These are phyloP conservation scores for Lunularia cruciata DNA, from an alignment of 225 moss, liverwort and hornwort genomes.

Conservation along the genomic window DNA sequence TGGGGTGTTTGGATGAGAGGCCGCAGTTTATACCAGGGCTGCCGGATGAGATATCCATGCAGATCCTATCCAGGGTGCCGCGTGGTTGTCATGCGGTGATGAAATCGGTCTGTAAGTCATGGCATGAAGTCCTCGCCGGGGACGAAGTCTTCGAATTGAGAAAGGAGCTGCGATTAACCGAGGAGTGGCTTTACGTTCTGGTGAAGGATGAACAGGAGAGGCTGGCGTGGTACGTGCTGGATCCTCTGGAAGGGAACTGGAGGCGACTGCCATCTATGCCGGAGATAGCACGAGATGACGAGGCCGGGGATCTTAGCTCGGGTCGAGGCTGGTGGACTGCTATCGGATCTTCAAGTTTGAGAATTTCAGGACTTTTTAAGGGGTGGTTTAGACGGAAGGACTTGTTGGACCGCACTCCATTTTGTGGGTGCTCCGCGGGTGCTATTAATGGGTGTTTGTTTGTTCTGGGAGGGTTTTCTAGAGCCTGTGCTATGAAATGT, in stretches of 20 bases:
- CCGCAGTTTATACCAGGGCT: slow-evolving; percentile 76
- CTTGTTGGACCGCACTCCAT: slow-evolving; percentile 78
- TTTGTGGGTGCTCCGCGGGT: slow-evolving; percentile 96
- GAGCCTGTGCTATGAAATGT: slow-evolving; percentile 88
- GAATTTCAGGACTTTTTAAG: slow-evolving; percentile 69
- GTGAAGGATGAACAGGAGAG: slow-evolving; percentile 92
- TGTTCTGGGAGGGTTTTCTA: slow-evolving; percentile 85
- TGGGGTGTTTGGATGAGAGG: slow-evolving; percentile 53
- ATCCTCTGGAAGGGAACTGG: slow-evolving; percentile 80
- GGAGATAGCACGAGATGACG: slow-evolving; percentile 65
- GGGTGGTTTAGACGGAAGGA: slow-evolving; percentile 95
- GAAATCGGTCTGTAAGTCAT: slow-evolving; percentile 74
- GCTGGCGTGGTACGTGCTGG: slow-evolving; percentile 88
- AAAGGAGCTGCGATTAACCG: slow-evolving; percentile 81
- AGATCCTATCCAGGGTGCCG: slow-evolving; percentile 76
- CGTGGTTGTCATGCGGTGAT: slow-evolving; percentile 68
- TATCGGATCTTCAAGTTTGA: slow-evolving; percentile 75
- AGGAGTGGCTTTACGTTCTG: slow-evolving; percentile 96
- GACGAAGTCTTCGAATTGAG: slow-evolving; percentile 80
- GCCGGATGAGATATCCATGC: slow-evolving; percentile 84
- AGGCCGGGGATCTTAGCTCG: slow-evolving; percentile 34
- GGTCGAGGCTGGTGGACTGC: slow-evolving; percentile 73
- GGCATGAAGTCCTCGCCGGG: slow-evolving; percentile 69
- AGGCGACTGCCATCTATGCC: slow-evolving; percentile 89
- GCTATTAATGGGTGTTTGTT: slow-evolving; percentile 77